Evolutionary conservation across 2,329 filamentous ascomycete species (phyloP).

Genomic region (Alternaria triticina): DNA sequence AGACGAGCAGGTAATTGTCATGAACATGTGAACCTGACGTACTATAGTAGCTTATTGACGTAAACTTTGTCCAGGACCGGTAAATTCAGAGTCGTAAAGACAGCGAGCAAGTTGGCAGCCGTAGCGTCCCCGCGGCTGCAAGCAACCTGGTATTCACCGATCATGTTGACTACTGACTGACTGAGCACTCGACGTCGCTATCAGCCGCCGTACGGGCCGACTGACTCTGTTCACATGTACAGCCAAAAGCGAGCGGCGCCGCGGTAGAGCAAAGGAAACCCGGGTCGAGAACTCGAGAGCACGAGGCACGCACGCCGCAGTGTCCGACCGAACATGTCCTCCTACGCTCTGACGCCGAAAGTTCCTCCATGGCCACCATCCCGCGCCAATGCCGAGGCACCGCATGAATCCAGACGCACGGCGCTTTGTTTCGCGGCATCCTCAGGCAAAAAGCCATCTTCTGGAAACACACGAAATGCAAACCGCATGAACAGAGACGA

Average conservation of each 20-base stretch:
- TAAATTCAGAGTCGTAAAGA: slow-evolving; percentile 6
- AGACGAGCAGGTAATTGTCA: slow-evolving; percentile 1
- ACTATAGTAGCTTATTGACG: slow-evolving; percentile 1
- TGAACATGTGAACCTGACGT: not conserved
- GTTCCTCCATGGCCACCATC: not conserved
- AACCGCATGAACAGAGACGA: slow-evolving; percentile 1
- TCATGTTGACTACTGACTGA: not conserved
- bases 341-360: slow-evolving; percentile 4
- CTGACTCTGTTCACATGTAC: not conserved
- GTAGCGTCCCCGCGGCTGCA: not conserved
- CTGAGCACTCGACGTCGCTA: not conserved
- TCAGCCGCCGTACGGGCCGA: slow-evolving; percentile 1
- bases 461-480: slow-evolving; percentile 2
- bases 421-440: not conserved
- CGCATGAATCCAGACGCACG: slow-evolving; percentile 1
- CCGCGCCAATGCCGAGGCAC: slow-evolving; percentile 1
- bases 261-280: not conserved
- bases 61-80: not conserved
- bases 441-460: not conserved
- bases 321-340: not conserved
- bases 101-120: not conserved
- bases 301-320: not conserved
- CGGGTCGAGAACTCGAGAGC: not conserved
- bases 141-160: not conserved
- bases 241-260: not conserved